A percentile compares a stretch with the other conserved stretches of the same genome.
phyloP scores from a whole-genome alignment of 2,329 filamentous ascomycete genomes.

The Colletotrichum tamarilloi region DNA sequence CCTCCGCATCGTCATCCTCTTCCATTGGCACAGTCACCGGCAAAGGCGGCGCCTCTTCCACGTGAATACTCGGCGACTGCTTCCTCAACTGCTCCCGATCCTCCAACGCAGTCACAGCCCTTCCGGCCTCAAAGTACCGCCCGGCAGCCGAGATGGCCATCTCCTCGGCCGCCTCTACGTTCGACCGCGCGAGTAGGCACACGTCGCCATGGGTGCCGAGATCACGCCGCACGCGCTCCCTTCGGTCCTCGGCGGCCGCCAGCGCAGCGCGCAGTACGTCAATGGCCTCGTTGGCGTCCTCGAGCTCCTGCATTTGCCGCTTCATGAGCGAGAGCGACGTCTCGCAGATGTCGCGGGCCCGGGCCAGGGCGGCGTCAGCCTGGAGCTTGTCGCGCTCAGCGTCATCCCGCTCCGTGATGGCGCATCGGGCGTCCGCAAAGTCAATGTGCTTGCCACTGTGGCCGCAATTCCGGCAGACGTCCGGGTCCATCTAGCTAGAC shows the following conservation, averaged over 20 bases:
- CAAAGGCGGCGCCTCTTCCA: background rate
- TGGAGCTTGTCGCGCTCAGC: constrained; percentile 33
- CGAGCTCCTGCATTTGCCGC: constrained; percentile 34
- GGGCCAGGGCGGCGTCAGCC: constrained; percentile 29
- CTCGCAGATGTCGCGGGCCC: constrained; percentile 28
- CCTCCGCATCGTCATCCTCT: background rate
- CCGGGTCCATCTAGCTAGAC: constrained; percentile 19
- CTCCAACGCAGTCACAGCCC: constrained; percentile 20
- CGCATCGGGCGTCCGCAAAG: constrained; percentile 31
- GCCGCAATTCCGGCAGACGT: constrained; percentile 33
- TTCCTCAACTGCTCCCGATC: constrained; percentile 7
- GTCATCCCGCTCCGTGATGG: constrained; percentile 33
- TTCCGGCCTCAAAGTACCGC: constrained; percentile 20
- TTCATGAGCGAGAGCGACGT: constrained; percentile 28
- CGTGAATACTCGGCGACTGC: background rate
- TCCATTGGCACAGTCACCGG: background rate
- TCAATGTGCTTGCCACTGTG: constrained; percentile 28
- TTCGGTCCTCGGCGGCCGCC: constrained; percentile 21
- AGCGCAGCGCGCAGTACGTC: constrained; percentile 5
- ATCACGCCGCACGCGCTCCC: constrained; percentile 19
- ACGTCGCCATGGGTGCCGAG: constrained; percentile 26
- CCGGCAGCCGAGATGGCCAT: constrained; percentile 31
- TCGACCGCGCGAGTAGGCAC: constrained; percentile 20
- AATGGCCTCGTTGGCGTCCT: constrained; percentile 30
- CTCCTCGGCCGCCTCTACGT: constrained; percentile 30